phyloP scores from a whole-genome alignment of 495 filamentous ascomycete species.

The Neurospora cerealis region DNA sequence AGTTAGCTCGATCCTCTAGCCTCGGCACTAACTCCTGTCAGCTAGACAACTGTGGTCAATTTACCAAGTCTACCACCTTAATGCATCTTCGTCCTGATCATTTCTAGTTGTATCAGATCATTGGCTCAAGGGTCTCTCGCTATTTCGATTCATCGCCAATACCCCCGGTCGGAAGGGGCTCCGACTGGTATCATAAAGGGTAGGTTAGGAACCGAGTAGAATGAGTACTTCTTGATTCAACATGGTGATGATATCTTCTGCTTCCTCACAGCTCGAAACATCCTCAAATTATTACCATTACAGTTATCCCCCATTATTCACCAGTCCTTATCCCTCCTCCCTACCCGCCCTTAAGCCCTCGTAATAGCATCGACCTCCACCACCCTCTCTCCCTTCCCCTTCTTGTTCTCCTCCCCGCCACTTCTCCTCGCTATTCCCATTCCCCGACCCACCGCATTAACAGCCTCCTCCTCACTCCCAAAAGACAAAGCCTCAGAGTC shows the following conservation, averaged over 20 bases:
- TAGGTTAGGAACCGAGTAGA: neutral
- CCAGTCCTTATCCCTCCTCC: neutral
- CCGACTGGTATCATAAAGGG: no score
- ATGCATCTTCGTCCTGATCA: no score
- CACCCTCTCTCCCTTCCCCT: neutral
- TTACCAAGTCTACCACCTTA: no score
- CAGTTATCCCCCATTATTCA: neutral
- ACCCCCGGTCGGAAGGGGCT: no score
- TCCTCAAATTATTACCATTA: neutral
- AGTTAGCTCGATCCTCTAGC: no score
- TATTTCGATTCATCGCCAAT: no score
- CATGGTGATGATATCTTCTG: neutral
- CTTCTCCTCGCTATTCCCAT: neutral
- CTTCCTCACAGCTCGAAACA: neutral
- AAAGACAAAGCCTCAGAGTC: neutral
- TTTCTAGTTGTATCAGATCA: no score
- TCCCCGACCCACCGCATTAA: neutral
- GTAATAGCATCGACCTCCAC: neutral
- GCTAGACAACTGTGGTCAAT: no score
- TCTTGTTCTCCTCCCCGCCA: neutral
- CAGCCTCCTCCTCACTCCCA: neutral
- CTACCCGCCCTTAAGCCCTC: neutral
- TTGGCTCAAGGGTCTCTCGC: no score
- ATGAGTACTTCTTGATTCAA: neutral
- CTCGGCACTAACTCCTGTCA: no score